A percentile compares a stretch with the other conserved stretches of the same genome.
Conservation (phyloP, 805 yeast genomes). For the Hanseniaspora taiwanica region DNA sequence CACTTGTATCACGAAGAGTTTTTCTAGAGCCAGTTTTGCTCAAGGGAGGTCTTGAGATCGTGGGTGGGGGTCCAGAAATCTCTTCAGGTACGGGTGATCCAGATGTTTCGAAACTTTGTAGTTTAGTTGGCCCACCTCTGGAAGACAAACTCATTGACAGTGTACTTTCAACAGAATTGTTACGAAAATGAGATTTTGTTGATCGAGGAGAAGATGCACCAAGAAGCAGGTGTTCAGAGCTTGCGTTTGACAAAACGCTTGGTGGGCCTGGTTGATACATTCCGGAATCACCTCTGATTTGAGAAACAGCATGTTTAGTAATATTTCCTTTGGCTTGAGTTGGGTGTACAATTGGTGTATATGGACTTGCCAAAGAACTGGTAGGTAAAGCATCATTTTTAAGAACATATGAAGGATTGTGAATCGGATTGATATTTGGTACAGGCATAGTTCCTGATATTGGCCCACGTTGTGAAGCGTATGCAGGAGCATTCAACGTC, state of each 20-base stretch:
- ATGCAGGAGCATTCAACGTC: background rate
- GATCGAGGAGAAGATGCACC: slow-evolving; percentile 3
- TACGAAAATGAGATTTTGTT: slow-evolving; percentile 4
- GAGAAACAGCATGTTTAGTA: slow-evolving; percentile 3
- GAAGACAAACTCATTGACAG: slow-evolving; percentile 1
- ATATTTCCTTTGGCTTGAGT: background rate
- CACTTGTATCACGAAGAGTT: background rate
- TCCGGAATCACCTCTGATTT: slow-evolving; percentile 2
- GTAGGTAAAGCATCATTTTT: background rate
- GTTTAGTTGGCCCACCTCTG: slow-evolving; percentile 1
- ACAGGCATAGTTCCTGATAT: background rate
- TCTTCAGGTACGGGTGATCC: background rate
- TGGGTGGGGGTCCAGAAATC: background rate
- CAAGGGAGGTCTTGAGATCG: background rate
- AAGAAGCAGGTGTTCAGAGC: slow-evolving; percentile 6
- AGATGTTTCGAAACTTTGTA: background rate
- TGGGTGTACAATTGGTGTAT: too few relatives aligned
- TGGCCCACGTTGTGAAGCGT: background rate
- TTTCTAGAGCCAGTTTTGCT: background rate
- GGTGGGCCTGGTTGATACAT: slow-evolving; percentile 3
- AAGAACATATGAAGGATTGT: background rate
- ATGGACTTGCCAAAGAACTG: background rate
- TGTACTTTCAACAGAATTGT: slow-evolving; percentile 5
- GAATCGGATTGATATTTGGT: background rate
- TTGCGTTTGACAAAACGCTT: slow-evolving; percentile 3